Evolutionary conservation across 177 flowering plant species (phyloP), one percentile per base, ranked within the genome.

Genomic region (Vitis hybrid): DNA sequence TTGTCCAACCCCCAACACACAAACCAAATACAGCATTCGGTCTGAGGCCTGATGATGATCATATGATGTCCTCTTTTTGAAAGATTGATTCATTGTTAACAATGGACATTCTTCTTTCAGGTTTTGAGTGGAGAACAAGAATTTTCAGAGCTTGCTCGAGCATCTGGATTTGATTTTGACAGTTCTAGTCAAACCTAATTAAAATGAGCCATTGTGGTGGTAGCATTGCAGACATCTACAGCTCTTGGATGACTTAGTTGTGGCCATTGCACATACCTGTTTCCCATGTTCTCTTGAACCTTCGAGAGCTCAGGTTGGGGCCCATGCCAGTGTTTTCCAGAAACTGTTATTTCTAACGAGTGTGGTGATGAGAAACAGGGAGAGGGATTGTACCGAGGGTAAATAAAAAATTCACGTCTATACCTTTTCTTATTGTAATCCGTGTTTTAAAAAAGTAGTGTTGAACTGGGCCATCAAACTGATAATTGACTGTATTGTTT

Each of bases 101-200:
- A 12, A 5, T n/a, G 9, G 54, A 14, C 1, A 52, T 21, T 11
- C 30, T 66, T 70, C 18, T 57, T 64, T 57, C 81, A 91, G 96
- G 91, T 84, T 67, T 63, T 87, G 61, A 88, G 84, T 64, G 96
- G 96, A 21, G 88, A 86, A 62, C 74, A 73, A 78, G 82, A 78
- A 45, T 72, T 91, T 54, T 63, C 81, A 23, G 87, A 84, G 64
- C 93, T 91, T 26, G 91, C 91, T 10, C 64, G 69, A 60, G 70
- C 56, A 34, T 87, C 93, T 2, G 91, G 90, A 10, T 89, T 86
- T 77, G 62, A 70, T 30, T 45, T 64, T 11, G 77, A 82, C 55
- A 79, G 78, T 59, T 65, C 56, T 14, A 65, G 32, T 45, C 80
- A 62, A 40, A 45, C 64, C 71, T 17, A 60, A 21, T 48, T 71